Evolutionary conservation across 352 stramenopile species (phyloP).

Genomic region (Pythium apleroticum): DNA sequence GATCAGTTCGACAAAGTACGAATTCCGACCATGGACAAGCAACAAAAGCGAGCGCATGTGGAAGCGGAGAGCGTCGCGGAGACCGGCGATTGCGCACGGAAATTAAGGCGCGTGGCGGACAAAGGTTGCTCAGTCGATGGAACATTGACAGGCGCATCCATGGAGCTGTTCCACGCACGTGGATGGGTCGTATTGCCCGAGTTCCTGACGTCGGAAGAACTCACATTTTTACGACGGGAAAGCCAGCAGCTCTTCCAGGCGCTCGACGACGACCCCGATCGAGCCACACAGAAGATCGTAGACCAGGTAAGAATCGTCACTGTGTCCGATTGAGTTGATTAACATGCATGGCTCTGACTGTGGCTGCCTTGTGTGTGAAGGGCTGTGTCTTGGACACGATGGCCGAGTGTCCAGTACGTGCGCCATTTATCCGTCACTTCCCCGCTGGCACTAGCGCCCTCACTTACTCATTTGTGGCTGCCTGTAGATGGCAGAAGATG

Average conservation of each 20-base stretch:
- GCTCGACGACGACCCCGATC: slow-evolving; percentile 9
- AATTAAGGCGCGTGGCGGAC: neutral
- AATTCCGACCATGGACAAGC: neutral
- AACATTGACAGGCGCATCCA: neutral
- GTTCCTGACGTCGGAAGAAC: slow-evolving; percentile 40
- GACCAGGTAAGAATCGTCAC: slow-evolving; percentile 23
- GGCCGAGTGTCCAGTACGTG: slow-evolving; percentile 46
- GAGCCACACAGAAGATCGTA: slow-evolving; percentile 24
- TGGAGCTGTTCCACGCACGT: slow-evolving; percentile 8
- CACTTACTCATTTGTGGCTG: no score
- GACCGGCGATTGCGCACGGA: neutral
- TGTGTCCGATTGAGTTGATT: neutral
- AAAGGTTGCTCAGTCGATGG: neutral
- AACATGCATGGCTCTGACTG: neutral
- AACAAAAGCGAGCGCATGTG: neutral
- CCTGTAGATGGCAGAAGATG: slow-evolving; percentile 42
- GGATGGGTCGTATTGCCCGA: slow-evolving; percentile 33
- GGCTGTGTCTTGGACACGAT: slow-evolving; percentile 66
- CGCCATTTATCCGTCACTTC: neutral
- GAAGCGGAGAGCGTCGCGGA: neutral
- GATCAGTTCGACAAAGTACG: neutral
- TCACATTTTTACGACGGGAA: slow-evolving; percentile 40
- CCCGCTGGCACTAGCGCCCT: no score
- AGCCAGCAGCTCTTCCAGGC: slow-evolving; percentile 31
- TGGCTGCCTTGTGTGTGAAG: slow-evolving; percentile 21